A percentile compares a stretch with the other conserved stretches of the same genome.
phyloP scores from a whole-genome alignment of 805 yeast species.

The Yueomyces sinensis region DNA sequence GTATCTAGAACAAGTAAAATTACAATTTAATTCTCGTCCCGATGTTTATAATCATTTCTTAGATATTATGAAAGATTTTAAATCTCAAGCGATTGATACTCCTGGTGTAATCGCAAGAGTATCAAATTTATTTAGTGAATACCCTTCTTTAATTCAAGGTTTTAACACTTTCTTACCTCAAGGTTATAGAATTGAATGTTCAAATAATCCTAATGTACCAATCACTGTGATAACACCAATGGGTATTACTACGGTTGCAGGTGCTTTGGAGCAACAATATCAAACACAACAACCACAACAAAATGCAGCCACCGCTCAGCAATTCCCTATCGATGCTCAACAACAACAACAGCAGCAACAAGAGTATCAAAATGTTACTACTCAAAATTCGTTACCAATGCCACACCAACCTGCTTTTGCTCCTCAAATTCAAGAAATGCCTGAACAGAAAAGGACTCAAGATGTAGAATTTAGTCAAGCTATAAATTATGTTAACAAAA shows the following conservation, averaged over 20 bases:
- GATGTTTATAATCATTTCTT: conserved; percentile 92
- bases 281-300: not conserved
- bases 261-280: not conserved
- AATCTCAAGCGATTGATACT: conserved; percentile 89
- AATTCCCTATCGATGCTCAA: not conserved
- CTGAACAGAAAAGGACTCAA: conserved; percentile 18
- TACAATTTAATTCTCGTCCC: conserved; percentile 82
- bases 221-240: conserved; percentile 91
- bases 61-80: conserved; percentile 98
- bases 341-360: not conserved
- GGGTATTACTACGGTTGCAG: conserved; percentile 29
- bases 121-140: conserved; percentile 80
- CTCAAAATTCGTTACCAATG: conserved; percentile 7
- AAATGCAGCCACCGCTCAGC: not conserved
- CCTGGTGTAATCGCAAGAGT: conserved; percentile 98
- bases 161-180: conserved; percentile 96
- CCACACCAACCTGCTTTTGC: conserved; percentile 6
- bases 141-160: conserved; percentile 88
- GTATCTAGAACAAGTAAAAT: conserved; percentile 89
- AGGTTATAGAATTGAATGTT: conserved; percentile 88
- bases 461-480: conserved; percentile 97
- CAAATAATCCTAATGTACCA: conserved; percentile 78
- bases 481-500: conserved; percentile 88
- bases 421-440: conserved; percentile 3
- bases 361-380: conserved; percentile 3